phyloP scores from a whole-genome alignment of 176 grass and related monocot species.

The bread wheat (Triticum aestivum) region IWGSC_CS_RefSeq_v2.1 NC_057799.1:556876748-556877247 shows the following conservation, averaged over 20 bases:
- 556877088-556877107: constrained; percentile 28
- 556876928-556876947: constrained; percentile 77
- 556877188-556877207: constrained; percentile 94
- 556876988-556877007: not conserved
- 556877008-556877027: not conserved
- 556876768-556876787: constrained; percentile 67
- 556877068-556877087: constrained; percentile 17
- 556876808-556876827: not conserved
- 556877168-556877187: constrained; percentile 89
- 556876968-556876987: not conserved
- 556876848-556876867: constrained; percentile 25
- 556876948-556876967: constrained; percentile 83
- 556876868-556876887: constrained; percentile 56
- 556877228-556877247: constrained; percentile 95
- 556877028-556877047: constrained; percentile 27
- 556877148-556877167: constrained; percentile 74
- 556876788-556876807: constrained; percentile 28
- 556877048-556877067: constrained; percentile 20
- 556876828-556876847: not conserved
- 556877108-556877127: constrained; percentile 19
- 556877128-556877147: constrained; percentile 85
- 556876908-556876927: constrained; percentile 75
- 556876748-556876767: constrained; percentile 91
- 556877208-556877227: constrained; percentile 90
- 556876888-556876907: constrained; percentile 85